phyloP scores from a whole-genome alignment of 2,329 filamentous ascomycete genomes.

The Aspergillus fijiensis region DNA sequence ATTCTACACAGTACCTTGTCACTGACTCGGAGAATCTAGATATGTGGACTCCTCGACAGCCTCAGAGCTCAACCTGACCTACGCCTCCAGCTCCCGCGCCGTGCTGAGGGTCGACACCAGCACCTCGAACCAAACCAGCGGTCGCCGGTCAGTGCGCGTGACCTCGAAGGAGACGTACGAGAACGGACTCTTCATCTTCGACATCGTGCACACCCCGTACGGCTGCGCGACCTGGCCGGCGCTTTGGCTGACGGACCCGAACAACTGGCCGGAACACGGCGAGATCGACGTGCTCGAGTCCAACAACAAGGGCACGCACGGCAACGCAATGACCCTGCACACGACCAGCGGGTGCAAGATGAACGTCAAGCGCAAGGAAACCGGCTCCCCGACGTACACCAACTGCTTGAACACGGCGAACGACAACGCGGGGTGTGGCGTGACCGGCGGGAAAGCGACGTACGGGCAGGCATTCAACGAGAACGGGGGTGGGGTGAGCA shows the following conservation, averaged over 20 bases:
- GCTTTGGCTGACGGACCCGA: constrained; percentile 63
- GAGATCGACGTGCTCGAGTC: constrained; percentile 66
- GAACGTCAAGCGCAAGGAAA: constrained; percentile 55
- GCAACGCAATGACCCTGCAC: constrained; percentile 63
- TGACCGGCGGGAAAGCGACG: constrained; percentile 44
- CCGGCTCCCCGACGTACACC: constrained; percentile 43
- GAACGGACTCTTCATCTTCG: constrained; percentile 66
- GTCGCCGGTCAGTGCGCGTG: constrained; percentile 63
- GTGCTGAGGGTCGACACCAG: constrained; percentile 62
- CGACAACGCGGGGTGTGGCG: constrained; percentile 59
- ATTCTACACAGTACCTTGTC: neutral
- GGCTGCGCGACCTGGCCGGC: constrained; percentile 66
- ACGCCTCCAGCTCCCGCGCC: constrained; percentile 54
- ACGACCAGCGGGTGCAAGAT: constrained; percentile 56
- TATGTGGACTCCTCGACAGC: constrained; percentile 45
- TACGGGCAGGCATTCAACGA: constrained; percentile 57
- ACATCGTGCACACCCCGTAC: constrained; percentile 62
- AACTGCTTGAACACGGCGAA: constrained; percentile 56
- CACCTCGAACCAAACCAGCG: constrained; percentile 57
- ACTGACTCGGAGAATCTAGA: constrained; percentile 10
- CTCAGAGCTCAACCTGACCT: constrained; percentile 57
- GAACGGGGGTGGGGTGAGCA: constrained; percentile 52
- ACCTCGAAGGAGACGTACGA: constrained; percentile 61
- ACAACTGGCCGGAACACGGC: constrained; percentile 63
- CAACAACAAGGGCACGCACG: constrained; percentile 54